Evolutionary conservation across 306 rosid genomes (phyloP).

Genomic region (Biancaea sappan): DNA sequence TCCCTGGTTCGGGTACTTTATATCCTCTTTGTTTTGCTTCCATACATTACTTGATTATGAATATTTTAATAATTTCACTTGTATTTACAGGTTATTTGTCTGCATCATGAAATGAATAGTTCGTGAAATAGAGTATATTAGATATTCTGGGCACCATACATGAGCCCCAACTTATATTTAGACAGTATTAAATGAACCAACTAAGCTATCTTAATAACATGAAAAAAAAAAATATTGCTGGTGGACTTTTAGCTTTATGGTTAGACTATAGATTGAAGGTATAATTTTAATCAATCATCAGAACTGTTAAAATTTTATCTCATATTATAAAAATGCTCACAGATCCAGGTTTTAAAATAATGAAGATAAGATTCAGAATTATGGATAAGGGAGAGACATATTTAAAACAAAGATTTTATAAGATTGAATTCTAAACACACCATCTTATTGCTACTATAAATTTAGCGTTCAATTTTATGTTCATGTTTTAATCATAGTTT

Average conservation of each 20-base stretch:
- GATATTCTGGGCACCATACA: conserved; percentile 7
- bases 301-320: conserved; percentile 6
- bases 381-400: background rate
- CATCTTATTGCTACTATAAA: background rate
- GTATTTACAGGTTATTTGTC: background rate
- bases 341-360: background rate
- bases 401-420: background rate
- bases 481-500: background rate
- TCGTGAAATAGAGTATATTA: background rate
- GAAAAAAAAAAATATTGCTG: background rate
- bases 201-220: background rate
- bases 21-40: conserved; percentile 23
- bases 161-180: background rate
- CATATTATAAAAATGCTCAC: background rate
- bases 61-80: conserved; percentile 13
- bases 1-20: conserved; percentile 75
- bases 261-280: conserved; percentile 1
- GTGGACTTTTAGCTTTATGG: conserved; percentile 6
- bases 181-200: background rate
- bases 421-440: background rate
- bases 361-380: conserved; percentile 10
- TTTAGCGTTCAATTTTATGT: background rate
- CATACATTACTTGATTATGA: background rate
- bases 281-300: conserved; percentile 5
- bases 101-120: conserved; percentile 19